Base-by-base conservation (phyloP, 495 filamentous ascomycete genomes). In the Aspergillus coremiiformis region DNA sequence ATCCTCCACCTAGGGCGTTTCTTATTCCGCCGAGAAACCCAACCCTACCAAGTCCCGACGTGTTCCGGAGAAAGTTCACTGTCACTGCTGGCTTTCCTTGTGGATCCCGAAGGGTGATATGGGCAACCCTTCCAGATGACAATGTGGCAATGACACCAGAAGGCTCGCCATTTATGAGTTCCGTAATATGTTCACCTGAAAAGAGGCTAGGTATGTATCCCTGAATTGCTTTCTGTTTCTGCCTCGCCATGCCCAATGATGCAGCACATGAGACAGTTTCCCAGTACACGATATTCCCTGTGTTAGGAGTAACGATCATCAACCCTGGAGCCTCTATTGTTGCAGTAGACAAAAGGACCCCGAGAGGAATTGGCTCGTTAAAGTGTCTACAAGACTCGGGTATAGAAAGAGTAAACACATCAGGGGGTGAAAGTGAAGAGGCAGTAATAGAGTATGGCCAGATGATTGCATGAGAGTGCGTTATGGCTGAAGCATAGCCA, bases 241-340 rank as follows among this genome's bases (percentile, higher is more conserved):
- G 85, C 43, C 84, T 80, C 41, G 87, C 81, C 23, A 90, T 78
- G 52, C 85, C 86, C 11, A 89, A 66, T 5, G 84, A 85, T 22
- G 87, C 82, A 22, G 88, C 89, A 66, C 81, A 86, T 17, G 90
- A 85, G 43, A 97, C 84, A 22, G 87, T 90, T 63, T 97, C 94
- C 92, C 91, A 99, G 67, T 91, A 99, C 30, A 85, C 81, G 42
- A 97, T 79, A 64, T 83, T 92, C 24, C 93, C 93, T 29, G 76
- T 89, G 15, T 78, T 78, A 1, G 90, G 89, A 69, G 89, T 84
- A 10, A 99, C 74, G 11, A 96, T 73, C 17, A 98, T 80, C 11
- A 97, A 72, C 2, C 91, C 93, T 3, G 92, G 87, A 39, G 90
- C 86, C 14, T 79, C 76, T 20, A 82, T 83, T 21, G 85, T 80